Conservation (phyloP, 345 rosid species). For the Excoecaria agallocha region DNA sequence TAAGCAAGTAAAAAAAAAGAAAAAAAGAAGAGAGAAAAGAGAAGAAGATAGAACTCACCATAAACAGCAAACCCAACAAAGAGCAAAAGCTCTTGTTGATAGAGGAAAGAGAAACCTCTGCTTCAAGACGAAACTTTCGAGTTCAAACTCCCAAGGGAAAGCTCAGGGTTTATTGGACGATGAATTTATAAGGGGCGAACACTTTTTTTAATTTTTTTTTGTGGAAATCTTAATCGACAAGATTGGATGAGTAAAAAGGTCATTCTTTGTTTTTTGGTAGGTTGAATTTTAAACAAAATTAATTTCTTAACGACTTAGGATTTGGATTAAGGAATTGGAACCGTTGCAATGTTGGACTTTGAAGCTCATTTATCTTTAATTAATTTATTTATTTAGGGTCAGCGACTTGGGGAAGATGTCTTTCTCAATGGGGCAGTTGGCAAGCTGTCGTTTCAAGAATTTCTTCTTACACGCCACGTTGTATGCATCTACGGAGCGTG, state of each 20-base stretch:
- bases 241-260: not conserved
- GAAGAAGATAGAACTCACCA: not conserved
- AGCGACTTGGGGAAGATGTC: not conserved
- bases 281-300: not conserved
- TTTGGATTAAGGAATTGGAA: not conserved
- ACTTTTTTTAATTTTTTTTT: not conserved
- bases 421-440: not conserved
- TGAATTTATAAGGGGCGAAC: slow-evolving; percentile 1
- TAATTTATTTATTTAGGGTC: not conserved
- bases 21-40: not conserved
- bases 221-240: not conserved
- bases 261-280: no score
- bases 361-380: not conserved
- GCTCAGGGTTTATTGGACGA: not conserved
- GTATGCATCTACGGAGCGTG: not conserved
- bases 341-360: not conserved
- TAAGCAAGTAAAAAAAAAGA: not conserved
- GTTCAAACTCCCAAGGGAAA: not conserved
- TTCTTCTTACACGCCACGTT: not conserved
- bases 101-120: not conserved
- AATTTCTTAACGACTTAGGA: not conserved
- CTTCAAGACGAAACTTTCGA: not conserved
- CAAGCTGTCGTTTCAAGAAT: not conserved
- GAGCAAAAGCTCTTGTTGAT: slow-evolving; percentile 18
- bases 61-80: not conserved